These are phyloP conservation scores for Lactuca sativa DNA, from an alignment of 129 eudicot genomes.

Conservation along the genomic window DNA sequence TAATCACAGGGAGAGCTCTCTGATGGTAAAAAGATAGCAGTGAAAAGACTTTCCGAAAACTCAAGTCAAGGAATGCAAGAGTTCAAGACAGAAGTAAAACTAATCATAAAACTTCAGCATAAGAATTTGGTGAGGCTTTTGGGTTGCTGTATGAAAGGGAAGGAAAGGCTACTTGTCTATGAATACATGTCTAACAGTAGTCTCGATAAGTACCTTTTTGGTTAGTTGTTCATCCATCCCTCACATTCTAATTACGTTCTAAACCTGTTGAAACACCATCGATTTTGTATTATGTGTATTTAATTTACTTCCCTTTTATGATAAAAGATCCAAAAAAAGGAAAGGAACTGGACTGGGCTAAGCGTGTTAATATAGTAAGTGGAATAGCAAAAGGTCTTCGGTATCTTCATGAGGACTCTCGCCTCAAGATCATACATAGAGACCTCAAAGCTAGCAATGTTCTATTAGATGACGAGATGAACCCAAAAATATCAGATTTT, in stretches of 20 bases:
- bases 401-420: constrained; percentile 56
- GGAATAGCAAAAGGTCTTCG: constrained; percentile 59
- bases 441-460: constrained; percentile 36
- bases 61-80: constrained; percentile 57
- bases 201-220: constrained; percentile 46
- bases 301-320: no score
- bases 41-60: constrained; percentile 45
- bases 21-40: constrained; percentile 48
- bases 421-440: constrained; percentile 46
- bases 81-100: constrained; percentile 48
- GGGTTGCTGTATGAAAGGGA: constrained; percentile 35
- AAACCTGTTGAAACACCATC: neutral
- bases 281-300: neutral
- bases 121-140: constrained; percentile 43
- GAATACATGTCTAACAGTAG: constrained; percentile 54
- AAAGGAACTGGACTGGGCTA: constrained; percentile 41
- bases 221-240: constrained; percentile 10
- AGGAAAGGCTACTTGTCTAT: no score
- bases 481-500: constrained; percentile 57
- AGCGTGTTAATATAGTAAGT: constrained; percentile 41
- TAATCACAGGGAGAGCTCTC: constrained; percentile 24
- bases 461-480: constrained; percentile 44
- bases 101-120: constrained; percentile 51
- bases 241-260: neutral
- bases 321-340: constrained; percentile 35